Base-by-base conservation (phyloP, 2,329 filamentous ascomycete species). In the Aureobasidium sp. region DNA sequence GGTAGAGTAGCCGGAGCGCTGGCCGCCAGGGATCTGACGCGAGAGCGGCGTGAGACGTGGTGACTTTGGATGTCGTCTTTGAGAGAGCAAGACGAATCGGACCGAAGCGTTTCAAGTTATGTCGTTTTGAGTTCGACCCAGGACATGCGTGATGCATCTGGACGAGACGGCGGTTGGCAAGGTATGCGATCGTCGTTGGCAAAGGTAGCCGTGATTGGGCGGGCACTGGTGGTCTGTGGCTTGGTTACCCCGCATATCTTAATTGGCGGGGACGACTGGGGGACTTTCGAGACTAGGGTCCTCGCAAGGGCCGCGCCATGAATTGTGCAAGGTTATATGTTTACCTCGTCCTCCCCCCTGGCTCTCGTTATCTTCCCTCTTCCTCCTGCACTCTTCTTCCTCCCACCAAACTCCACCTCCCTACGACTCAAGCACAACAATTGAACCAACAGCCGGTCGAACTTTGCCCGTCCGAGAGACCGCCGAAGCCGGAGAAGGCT, bases 221-320 rank as follows among this genome's bases (percentile, higher is more conserved):
- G 37, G 31, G 17, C 25, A 20, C 5, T 9, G 37, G n/a, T 12
- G 27, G 11, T 3, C 17, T 39, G 52, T 56, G 52, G 52, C 52
- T 56, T 56, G 36, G 27, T 34, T 57, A 57, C 53, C 53, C 53
- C 53, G 53, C 53, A 57, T 56, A 41, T 44, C 39, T 56, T 56
- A 45, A 36, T 45, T 27, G 29, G 41, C 27, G 42, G 42, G 49
- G 29, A 34, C 25, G 12, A 45, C 27, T 17, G 42, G 52, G 37
- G 39, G 37, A 44, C 37, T 56, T 31, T 25, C 20, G 31, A 34
- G 31, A 34, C 31, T 25, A 39, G 49, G 49, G 49, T 37, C 49
- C 49, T 52, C 22, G 31, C n/a, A 25, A 52, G 49, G 49, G 49
- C 49, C 49, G 14, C 49, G 39, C 49, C 34, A 52, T 25, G 49